Conservation (phyloP, 2,329 filamentous ascomycete species). For the Aspergillus novofumigatus region DNA sequence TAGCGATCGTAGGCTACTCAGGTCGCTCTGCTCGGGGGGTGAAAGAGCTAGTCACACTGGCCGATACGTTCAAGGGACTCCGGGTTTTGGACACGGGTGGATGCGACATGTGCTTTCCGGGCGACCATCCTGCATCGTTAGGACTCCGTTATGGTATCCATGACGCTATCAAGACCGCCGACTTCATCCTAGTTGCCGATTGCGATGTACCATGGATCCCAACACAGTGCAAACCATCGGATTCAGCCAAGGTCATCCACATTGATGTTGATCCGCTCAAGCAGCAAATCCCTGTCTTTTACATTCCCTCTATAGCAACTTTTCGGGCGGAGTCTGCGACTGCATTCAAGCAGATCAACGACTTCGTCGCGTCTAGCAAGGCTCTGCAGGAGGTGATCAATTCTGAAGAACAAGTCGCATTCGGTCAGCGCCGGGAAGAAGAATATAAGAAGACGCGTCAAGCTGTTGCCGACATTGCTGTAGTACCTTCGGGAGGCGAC, state of each 20-base stretch:
- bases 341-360: constrained; percentile 65
- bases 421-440: constrained; percentile 54
- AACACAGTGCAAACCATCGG: constrained; percentile 62
- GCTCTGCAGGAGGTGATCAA: constrained; percentile 42
- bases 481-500: constrained; percentile 49
- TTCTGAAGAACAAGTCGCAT: constrained; percentile 38
- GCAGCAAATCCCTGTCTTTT: constrained; percentile 70
- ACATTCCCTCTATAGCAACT: constrained; percentile 61
- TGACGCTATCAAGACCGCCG: constrained; percentile 68
- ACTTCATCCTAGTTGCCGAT: constrained; percentile 79
- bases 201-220: constrained; percentile 93
- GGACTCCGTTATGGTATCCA: constrained; percentile 72
- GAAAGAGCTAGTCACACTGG: constrained; percentile 43
- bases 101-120: constrained; percentile 50
- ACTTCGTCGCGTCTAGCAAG: constrained; percentile 51
- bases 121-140: constrained; percentile 53
- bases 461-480: constrained; percentile 54
- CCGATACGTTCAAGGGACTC: constrained; percentile 45
- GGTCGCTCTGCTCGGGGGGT: constrained; percentile 45
- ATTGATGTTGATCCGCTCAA: constrained; percentile 66
- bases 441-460: constrained; percentile 58
- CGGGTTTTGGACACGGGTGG: constrained; percentile 52
- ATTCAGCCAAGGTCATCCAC: constrained; percentile 58
- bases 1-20: constrained; percentile 49
- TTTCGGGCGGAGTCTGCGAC: constrained; percentile 64